Conservation (phyloP, 352 stramenopile species). For the Phytophthora cajani region DNA sequence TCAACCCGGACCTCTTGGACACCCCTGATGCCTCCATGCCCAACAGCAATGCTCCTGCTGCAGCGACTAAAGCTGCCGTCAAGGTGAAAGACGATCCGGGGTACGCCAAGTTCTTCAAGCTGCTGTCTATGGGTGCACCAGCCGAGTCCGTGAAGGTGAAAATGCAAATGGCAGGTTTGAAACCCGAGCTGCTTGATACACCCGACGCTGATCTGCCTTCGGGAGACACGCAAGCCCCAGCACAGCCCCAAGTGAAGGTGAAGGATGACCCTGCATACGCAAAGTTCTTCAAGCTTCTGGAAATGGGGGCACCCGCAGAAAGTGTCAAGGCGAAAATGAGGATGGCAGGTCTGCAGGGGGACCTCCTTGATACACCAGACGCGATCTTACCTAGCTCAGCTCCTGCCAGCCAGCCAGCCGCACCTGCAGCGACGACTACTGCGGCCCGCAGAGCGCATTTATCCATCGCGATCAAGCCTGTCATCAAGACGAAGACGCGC, state of each 20-base stretch:
- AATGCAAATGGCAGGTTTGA: slow-evolving; percentile 70
- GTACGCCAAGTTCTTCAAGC: slow-evolving; percentile 83
- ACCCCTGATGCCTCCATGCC: slow-evolving; percentile 59
- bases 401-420: slow-evolving; percentile 5
- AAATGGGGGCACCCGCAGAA: slow-evolving; percentile 63
- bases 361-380: slow-evolving; percentile 70
- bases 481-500: slow-evolving; percentile 61
- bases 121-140: slow-evolving; percentile 67
- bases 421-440: slow-evolving; percentile 17
- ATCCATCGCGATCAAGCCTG: slow-evolving; percentile 69
- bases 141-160: slow-evolving; percentile 62
- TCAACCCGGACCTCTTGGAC: slow-evolving; percentile 73
- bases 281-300: slow-evolving; percentile 78
- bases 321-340: slow-evolving; percentile 78
- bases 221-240: not conserved
- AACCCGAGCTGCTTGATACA: slow-evolving; percentile 74
- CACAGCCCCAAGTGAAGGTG: slow-evolving; percentile 44
- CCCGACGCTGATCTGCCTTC: slow-evolving; percentile 52
- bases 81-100: slow-evolving; percentile 71
- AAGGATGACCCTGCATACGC: slow-evolving; percentile 73
- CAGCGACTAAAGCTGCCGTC: slow-evolving; percentile 16
- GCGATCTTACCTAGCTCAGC: slow-evolving; percentile 38
- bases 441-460: slow-evolving; percentile 54
- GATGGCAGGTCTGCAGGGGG: slow-evolving; percentile 58
- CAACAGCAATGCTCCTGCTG: slow-evolving; percentile 5